Conservation (phyloP, 495 filamentous ascomycete genomes). For the Neurospora discreta region DNA sequence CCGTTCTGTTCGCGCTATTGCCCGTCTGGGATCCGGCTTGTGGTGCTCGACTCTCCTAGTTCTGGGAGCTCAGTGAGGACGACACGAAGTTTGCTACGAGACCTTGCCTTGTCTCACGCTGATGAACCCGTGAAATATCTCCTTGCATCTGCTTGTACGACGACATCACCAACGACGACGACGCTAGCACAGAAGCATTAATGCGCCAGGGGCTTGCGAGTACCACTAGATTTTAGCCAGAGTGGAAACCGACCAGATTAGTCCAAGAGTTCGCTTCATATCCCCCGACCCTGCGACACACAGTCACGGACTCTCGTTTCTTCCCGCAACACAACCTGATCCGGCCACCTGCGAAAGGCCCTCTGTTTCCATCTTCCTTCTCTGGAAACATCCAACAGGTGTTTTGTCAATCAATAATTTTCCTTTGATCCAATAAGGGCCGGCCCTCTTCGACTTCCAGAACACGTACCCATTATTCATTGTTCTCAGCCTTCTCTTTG, state of each 20-base stretch:
- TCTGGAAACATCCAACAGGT: constrained; percentile 14
- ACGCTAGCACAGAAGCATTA: constrained; percentile 1
- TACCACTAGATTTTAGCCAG: constrained; percentile 8
- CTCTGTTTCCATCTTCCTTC: constrained; percentile 6
- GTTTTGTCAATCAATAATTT: constrained; percentile 21
- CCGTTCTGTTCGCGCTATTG: background rate
- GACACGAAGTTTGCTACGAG: background rate
- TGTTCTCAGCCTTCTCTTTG: background rate
- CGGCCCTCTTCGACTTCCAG: constrained; percentile 19
- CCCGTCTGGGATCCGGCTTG: background rate
- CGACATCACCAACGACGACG: background rate
- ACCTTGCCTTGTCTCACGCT: background rate
- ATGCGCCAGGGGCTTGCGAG: constrained; percentile 14
- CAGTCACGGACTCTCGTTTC: constrained; percentile 4
- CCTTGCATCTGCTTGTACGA: background rate
- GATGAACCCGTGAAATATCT: background rate
- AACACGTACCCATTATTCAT: background rate
- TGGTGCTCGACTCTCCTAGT: background rate
- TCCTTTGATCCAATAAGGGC: constrained; percentile 13
- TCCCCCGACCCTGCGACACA: constrained; percentile 23
- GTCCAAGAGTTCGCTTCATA: constrained; percentile 9
- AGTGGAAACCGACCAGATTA: constrained; percentile 1
- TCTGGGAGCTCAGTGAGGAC: background rate
- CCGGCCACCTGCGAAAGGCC: background rate
- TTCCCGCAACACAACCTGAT: background rate